Evolutionary conservation across 495 filamentous ascomycete genomes (phyloP).

Genomic region (Penicillium crystallinum): DNA sequence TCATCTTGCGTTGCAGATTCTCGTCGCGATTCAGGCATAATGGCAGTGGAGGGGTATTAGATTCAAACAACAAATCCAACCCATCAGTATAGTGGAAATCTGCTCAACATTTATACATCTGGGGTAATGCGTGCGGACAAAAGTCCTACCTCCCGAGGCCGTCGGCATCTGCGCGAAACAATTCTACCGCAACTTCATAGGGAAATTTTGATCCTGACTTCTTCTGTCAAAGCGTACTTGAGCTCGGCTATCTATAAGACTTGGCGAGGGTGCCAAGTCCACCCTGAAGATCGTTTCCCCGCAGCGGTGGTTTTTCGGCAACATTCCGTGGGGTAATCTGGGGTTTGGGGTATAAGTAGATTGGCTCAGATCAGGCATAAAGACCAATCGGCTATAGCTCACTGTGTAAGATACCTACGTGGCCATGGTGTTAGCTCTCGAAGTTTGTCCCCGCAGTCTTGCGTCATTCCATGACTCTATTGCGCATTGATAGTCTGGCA

Average conservation of each 20-base stretch:
- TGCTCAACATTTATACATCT: background rate
- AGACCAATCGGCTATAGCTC: background rate
- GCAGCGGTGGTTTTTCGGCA: background rate
- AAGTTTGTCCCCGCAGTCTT: no score
- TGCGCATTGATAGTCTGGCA: no score
- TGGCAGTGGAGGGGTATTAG: background rate
- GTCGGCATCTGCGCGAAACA: background rate
- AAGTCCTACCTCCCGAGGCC: background rate
- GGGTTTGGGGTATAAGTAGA: background rate
- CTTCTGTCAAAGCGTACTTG: background rate
- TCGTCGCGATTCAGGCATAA: background rate
- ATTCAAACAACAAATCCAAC: no score
- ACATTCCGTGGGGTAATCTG: background rate
- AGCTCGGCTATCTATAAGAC: background rate
- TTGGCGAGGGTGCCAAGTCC: background rate
- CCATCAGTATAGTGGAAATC: no score
- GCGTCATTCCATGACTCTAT: no score
- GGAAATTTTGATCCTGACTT: background rate
- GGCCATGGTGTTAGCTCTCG: background rate
- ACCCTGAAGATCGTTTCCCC: background rate
- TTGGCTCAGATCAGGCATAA: background rate
- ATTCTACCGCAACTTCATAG: background rate
- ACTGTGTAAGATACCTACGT: background rate
- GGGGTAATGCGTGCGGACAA: no score
- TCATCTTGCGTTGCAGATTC: background rate